Percentiles rank a stretch among this genome's conserved stretches.
Conservation (phyloP, 177 flowering plant species). For the Tripterygium wilfordii region DNA sequence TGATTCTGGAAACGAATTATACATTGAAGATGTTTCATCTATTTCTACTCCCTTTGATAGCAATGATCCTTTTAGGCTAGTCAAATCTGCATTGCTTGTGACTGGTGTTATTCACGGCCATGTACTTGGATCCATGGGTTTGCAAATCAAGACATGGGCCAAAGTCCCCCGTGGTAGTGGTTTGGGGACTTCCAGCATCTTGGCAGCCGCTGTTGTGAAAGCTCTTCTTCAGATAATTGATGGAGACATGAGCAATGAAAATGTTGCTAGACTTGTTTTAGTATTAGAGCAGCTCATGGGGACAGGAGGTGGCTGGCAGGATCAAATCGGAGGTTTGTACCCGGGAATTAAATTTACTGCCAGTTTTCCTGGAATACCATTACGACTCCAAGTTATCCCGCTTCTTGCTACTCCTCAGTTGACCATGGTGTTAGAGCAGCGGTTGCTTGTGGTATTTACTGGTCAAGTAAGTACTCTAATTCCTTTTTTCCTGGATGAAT, state of each 20-base stretch:
- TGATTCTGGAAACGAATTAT: constrained; percentile 60
- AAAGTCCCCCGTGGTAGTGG: constrained; percentile 98
- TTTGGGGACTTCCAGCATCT: constrained; percentile 91
- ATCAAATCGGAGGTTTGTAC: constrained; percentile 95
- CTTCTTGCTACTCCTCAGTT: constrained; percentile 68
- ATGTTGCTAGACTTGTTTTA: constrained; percentile 89
- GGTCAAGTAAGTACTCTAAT: constrained; percentile 68
- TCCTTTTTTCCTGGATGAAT: background rate
- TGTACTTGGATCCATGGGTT: constrained; percentile 37
- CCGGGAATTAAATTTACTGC: constrained; percentile 93
- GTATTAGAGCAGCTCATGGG: constrained; percentile 99
- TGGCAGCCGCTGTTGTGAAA: constrained; percentile 98
- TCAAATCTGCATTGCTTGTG: constrained; percentile 89
- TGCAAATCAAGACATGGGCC: constrained; percentile 83
- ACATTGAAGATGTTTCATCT: constrained; percentile 43
- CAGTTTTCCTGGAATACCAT: constrained; percentile 91
- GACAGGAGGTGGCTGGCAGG: constrained; percentile 99
- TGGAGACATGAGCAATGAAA: constrained; percentile 79
- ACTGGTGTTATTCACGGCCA: constrained; percentile 55
- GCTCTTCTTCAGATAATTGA: constrained; percentile 75
- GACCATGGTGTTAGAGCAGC: constrained; percentile 61
- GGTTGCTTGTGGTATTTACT: constrained; percentile 88
- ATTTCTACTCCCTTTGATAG: constrained; percentile 66
- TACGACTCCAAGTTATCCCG: constrained; percentile 82
- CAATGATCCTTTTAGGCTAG: constrained; percentile 85